Evolutionary conservation across 306 rosid genomes (phyloP).

Genomic region (Canavalia ensiformis): DNA sequence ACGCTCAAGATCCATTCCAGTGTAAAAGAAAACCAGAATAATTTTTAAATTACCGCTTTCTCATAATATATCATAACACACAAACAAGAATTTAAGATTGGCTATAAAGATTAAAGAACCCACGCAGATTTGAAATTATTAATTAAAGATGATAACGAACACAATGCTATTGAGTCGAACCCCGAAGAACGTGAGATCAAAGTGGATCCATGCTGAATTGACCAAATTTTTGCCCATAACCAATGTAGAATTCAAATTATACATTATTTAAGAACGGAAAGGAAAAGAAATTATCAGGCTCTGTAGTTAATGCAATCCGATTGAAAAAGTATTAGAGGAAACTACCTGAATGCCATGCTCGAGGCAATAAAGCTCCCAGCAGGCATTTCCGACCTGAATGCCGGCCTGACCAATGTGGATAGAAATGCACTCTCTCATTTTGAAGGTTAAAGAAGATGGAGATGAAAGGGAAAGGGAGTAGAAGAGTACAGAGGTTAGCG

Average conservation of each 20-base stretch:
- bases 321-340: neutral
- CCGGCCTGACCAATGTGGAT: conserved; percentile 80
- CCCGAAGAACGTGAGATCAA: neutral
- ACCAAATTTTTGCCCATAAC: neutral
- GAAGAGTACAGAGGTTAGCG: conserved; percentile 47
- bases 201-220: neutral
- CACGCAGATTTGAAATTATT: too few relatives aligned
- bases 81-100: too few relatives aligned
- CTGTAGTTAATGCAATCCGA: too few relatives aligned
- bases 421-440: conserved; percentile 74
- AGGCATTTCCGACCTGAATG: conserved; percentile 75
- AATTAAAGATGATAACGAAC: too few relatives aligned
- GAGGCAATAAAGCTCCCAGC: conserved; percentile 78
- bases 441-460: neutral
- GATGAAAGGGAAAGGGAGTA: neutral
- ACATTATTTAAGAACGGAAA: neutral
- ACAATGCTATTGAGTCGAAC: too few relatives aligned
- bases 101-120: too few relatives aligned
- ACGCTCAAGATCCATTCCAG: neutral
- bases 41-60: too few relatives aligned
- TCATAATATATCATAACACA: too few relatives aligned
- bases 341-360: conserved; percentile 75
- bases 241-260: neutral
- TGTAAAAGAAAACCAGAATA: neutral
- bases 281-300: too few relatives aligned